phyloP scores from a whole-genome alignment of 108 stramenopile genomes.

The Fragilariopsis cylindrus region DNA sequence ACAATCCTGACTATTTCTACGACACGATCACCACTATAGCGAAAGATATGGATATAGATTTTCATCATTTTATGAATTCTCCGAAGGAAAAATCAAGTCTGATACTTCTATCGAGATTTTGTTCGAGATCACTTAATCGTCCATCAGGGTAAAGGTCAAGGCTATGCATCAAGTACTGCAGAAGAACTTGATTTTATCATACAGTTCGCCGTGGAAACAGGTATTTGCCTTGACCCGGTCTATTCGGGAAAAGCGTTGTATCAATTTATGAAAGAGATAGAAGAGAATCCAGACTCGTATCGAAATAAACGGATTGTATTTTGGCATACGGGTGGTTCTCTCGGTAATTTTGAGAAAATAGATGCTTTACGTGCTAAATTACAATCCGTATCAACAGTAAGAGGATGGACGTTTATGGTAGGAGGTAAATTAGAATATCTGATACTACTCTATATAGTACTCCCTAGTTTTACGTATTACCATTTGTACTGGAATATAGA shows the following conservation, averaged over 20 bases:
- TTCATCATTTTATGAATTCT: not conserved
- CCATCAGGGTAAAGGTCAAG: conserved; percentile 79
- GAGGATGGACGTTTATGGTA: conserved; percentile 60
- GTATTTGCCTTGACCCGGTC: conserved; percentile 87
- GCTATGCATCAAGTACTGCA: conserved; percentile 73
- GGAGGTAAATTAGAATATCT: not conserved
- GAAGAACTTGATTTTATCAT: conserved; percentile 79
- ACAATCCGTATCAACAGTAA: conserved; percentile 38
- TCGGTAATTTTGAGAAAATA: conserved; percentile 83
- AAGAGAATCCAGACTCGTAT: conserved; percentile 34
- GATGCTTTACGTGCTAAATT: conserved; percentile 40
- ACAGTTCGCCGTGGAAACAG: conserved; percentile 73
- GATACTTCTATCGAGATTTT: conserved; percentile 42
- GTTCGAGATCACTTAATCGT: conserved; percentile 56
- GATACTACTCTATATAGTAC: too few species aligned
- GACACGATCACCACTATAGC: conserved; percentile 56
- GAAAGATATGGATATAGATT: conserved; percentile 71
- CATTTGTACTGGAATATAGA: too few species aligned
- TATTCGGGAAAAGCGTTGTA: conserved; percentile 90
- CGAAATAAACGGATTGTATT: conserved; percentile 72
- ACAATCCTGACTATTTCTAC: conserved; percentile 89
- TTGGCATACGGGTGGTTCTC: conserved; percentile 90
- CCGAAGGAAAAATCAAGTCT: conserved; percentile 1
- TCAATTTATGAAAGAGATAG: conserved; percentile 59
- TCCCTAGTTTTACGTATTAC: too few species aligned